phyloP scores from a whole-genome alignment of 148 eudicot genomes.

The Vaccinium corymbosum region DNA sequence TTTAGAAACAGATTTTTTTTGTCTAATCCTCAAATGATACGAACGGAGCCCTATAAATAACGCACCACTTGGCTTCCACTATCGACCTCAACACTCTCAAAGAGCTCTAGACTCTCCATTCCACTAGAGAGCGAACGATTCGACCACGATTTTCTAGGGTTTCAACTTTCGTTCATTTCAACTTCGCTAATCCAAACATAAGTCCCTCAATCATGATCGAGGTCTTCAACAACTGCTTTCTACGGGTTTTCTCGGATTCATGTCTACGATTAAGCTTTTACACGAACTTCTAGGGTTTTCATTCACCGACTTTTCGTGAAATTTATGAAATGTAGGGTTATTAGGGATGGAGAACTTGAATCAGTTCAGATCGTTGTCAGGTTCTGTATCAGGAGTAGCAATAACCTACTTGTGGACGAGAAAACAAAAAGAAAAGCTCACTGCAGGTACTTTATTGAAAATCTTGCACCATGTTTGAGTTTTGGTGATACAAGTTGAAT shows the following conservation, averaged over 20 bases:
- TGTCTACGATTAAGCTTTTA: too few species aligned
- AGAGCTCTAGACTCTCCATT: neutral
- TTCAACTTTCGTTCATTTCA: neutral
- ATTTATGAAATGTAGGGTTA: constrained; percentile 51
- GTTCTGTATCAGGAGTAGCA: constrained; percentile 42
- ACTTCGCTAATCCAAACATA: neutral
- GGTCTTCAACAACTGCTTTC: too few species aligned
- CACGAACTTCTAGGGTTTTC: constrained; percentile 9
- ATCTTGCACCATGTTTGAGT: neutral
- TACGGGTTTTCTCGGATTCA: too few species aligned
- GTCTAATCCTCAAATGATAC: constrained; percentile 12
- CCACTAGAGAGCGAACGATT: too few species aligned
- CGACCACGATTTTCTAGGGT: constrained; percentile 17
- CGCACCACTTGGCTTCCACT: constrained; percentile 17
- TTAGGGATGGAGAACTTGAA: constrained; percentile 64
- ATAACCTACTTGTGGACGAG: constrained; percentile 41
- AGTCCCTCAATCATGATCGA: too few species aligned
- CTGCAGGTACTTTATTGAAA: constrained; percentile 47
- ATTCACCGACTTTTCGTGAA: neutral
- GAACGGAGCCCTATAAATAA: neutral
- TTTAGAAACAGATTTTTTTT: neutral
- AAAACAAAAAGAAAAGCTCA: constrained; percentile 40
- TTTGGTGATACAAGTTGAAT: constrained; percentile 7
- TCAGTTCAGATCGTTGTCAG: constrained; percentile 53
- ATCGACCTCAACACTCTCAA: neutral